These are phyloP conservation scores for Picochlorum sp. DNA, from an alignment of 139 green algal genomes.

Conservation along the genomic window DNA sequence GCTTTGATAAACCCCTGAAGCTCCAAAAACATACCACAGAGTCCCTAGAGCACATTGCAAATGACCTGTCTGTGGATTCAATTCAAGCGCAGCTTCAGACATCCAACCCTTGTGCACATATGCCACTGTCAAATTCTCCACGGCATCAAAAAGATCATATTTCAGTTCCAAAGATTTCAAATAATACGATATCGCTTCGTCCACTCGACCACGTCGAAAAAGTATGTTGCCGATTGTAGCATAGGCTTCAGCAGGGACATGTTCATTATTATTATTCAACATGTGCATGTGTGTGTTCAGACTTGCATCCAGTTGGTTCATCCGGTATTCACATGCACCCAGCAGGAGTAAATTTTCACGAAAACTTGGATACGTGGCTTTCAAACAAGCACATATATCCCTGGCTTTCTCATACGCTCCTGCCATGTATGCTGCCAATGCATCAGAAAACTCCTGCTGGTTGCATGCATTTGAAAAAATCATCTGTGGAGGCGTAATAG, in stretches of 20 bases:
- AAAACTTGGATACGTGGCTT: too few species aligned
- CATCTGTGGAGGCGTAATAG: too few species aligned
- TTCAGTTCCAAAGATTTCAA: conserved; percentile 61
- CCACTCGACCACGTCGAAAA: conserved; percentile 61
- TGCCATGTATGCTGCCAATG: too few species aligned
- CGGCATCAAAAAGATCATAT: conserved; percentile 62
- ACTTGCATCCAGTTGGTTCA: conserved; percentile 15
- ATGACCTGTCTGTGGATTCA: conserved; percentile 28
- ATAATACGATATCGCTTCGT: conserved; percentile 81
- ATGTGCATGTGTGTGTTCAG: too few species aligned
- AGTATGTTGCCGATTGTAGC: conserved; percentile 70
- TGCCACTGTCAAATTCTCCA: conserved; percentile 68
- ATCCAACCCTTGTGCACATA: conserved; percentile 60
- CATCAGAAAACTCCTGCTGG: too few species aligned
- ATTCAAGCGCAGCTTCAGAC: conserved; percentile 56
- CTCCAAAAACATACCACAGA: conserved; percentile 73
- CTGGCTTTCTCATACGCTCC: too few species aligned
- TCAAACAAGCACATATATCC: too few species aligned
- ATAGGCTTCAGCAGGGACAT: conserved; percentile 33
- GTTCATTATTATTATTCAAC: conserved; percentile 53
- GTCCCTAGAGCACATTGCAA: conserved; percentile 49
- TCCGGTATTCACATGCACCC: conserved; percentile 73
- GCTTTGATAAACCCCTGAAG: conserved; percentile 13
- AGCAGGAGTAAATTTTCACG: conserved; percentile 72
- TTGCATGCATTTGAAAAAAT: too few species aligned